Percentiles rank a stretch among this genome's conserved stretches.
Conservation (phyloP, 129 eudicot genomes). For the Escallonia rubra region DNA sequence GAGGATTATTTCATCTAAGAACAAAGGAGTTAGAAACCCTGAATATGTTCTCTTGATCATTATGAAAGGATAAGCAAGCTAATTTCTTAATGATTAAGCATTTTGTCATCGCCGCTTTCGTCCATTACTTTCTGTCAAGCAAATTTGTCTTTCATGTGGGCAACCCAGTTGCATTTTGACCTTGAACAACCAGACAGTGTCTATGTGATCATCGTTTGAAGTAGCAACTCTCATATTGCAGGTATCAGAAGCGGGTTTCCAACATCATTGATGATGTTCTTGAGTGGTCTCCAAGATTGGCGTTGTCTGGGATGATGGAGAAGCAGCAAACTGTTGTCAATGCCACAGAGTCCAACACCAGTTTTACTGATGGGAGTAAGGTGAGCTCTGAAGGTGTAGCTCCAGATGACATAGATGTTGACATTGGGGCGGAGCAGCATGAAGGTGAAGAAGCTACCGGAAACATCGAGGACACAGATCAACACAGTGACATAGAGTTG, state of each 20-base stretch:
- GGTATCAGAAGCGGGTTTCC: slow-evolving; percentile 95
- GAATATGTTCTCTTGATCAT: too few relatives aligned
- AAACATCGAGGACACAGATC: slow-evolving; percentile 39
- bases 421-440: slow-evolving; percentile 11
- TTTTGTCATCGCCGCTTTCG: too few relatives aligned
- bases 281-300: slow-evolving; percentile 91
- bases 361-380: slow-evolving; percentile 27
- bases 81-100: too few relatives aligned
- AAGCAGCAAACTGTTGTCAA: slow-evolving; percentile 56
- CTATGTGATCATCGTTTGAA: not conserved
- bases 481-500: slow-evolving; percentile 24
- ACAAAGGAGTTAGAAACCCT: too few relatives aligned
- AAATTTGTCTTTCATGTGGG: too few relatives aligned
- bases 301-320: slow-evolving; percentile 97
- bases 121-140: too few relatives aligned
- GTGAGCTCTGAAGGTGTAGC: slow-evolving; percentile 23
- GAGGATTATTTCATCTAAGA: too few relatives aligned
- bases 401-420: slow-evolving; percentile 21
- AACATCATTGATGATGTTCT: slow-evolving; percentile 98
- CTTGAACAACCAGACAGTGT: too few relatives aligned
- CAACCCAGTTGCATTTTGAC: too few relatives aligned
- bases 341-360: slow-evolving; percentile 45
- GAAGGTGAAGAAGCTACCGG: slow-evolving; percentile 27
- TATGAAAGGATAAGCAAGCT: too few relatives aligned
- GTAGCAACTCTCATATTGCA: slow-evolving; percentile 17